Evolutionary conservation across 306 rosid species (phyloP), one percentile per base, ranked within the genome.

Genomic region (Cucurbita argyrosperma): DNA sequence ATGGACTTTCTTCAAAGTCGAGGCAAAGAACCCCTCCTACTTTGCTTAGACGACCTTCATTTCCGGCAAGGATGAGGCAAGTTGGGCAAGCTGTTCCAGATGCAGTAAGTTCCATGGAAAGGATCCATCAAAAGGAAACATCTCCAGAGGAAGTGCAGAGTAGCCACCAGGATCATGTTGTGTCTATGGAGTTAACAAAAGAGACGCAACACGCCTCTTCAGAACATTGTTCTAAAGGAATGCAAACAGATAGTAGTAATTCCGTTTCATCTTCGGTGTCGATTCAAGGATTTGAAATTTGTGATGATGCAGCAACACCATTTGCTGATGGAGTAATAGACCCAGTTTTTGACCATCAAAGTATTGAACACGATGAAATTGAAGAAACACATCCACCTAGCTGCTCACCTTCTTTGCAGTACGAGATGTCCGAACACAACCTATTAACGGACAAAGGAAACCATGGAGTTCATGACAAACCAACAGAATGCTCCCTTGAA

Each of bases 1-100:
- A 89, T 76, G 96, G 96, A 75, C 74, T 85, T 88, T 78, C 88
- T 79, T 65, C 90, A 14, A 95, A 77, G 80, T 78, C 87, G 49
- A 84, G 91, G 84, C 96, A 84, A 83, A 82, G 79, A 84, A 95
- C 96, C 15, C 97, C 99, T 30, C 96, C 99, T n/a, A 79, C 71
- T 76, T 72, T 85, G 64, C 86, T 82, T 51, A 81, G 84, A 75
- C 88, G 92, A 39, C 77, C 87, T 35, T 75, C 97, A 21, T 89
- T 88, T 83, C 83, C 89, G 1, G 88, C 76, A 55, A 79, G 86
- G 75, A 77, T 78, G 82, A 89, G 80, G 89, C 87, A 86, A 80
- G 81, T 75, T 8, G 95, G 86, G 77, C 37, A 74, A 76, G 97
- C 89, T 80, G 81, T 80, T 79, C 87, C 85, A 56, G 82, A 85